Evolutionary conservation across 1,284 basidiomycete species (phyloP).

Genomic region (Caloboletus inedulis): DNA sequence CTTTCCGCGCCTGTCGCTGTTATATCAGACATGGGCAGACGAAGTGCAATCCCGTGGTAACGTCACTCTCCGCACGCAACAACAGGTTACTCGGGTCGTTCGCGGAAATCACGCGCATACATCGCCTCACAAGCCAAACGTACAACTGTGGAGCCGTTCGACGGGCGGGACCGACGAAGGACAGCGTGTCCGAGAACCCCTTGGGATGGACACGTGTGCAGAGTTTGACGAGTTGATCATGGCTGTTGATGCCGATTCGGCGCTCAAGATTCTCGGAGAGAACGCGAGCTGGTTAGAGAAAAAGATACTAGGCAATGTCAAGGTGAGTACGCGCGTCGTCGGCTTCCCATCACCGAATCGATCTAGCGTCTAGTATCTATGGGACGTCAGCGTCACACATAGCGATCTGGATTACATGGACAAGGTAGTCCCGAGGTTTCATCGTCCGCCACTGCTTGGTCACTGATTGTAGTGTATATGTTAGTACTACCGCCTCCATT

Average conservation of each 20-base stretch:
- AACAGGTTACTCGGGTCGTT: conserved; percentile 3
- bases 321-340: background rate
- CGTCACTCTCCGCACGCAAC: conserved; percentile 3
- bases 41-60: conserved; percentile 11
- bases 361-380: conserved; percentile 1
- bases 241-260: conserved; percentile 8
- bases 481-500: conserved; percentile 2
- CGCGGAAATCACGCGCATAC: background rate
- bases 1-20: background rate
- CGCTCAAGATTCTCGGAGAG: conserved; percentile 6
- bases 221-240: conserved; percentile 10
- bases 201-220: background rate
- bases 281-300: conserved; percentile 2
- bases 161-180: conserved; percentile 1
- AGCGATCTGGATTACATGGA: background rate
- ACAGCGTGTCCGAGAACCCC: background rate
- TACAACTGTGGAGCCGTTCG: conserved; percentile 6
- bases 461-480: background rate
- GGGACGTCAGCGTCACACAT: background rate
- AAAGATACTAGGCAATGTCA: conserved; percentile 1
- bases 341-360: background rate
- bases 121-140: background rate
- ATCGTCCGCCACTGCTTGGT: background rate
- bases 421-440: background rate
- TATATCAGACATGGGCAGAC: conserved; percentile 3